Evolutionary conservation across 169 alveolate species (phyloP).

Genomic region (Miamiensis avidus): DNA sequence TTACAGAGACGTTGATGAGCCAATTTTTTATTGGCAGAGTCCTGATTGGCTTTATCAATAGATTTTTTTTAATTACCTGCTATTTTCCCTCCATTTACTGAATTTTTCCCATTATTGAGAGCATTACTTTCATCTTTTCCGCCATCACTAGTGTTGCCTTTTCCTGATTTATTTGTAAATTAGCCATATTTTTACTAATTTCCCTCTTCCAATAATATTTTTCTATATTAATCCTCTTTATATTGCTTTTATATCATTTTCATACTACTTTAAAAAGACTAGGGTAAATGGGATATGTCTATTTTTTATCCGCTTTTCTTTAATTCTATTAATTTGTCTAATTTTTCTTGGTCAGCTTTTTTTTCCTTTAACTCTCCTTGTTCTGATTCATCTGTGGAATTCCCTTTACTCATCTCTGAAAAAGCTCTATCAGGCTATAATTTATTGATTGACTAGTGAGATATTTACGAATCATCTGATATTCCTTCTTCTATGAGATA

Average conservation of each 20-base stretch:
- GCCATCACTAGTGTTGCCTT: too few species aligned
- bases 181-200: background rate
- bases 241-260: background rate
- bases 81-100: background rate
- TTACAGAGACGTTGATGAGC: conserved; percentile 2
- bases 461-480: background rate
- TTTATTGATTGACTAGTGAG: background rate
- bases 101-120: too few species aligned
- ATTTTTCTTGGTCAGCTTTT: background rate
- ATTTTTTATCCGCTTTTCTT: background rate
- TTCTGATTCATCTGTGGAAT: conserved; percentile 18
- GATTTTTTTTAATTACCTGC: background rate
- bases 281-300: background rate
- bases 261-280: background rate
- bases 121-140: too few species aligned
- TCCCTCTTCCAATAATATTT: background rate
- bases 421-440: conserved; percentile 10
- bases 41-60: conserved; percentile 2
- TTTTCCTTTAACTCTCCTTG: conserved; percentile 13
- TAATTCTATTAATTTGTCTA: background rate
- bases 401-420: conserved; percentile 2
- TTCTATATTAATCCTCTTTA: background rate
- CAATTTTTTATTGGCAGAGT: background rate
- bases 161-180: too few species aligned
- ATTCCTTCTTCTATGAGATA: background rate